phyloP scores from a whole-genome alignment of 306 rosid species.

The Vachellia pachyceras region DNA sequence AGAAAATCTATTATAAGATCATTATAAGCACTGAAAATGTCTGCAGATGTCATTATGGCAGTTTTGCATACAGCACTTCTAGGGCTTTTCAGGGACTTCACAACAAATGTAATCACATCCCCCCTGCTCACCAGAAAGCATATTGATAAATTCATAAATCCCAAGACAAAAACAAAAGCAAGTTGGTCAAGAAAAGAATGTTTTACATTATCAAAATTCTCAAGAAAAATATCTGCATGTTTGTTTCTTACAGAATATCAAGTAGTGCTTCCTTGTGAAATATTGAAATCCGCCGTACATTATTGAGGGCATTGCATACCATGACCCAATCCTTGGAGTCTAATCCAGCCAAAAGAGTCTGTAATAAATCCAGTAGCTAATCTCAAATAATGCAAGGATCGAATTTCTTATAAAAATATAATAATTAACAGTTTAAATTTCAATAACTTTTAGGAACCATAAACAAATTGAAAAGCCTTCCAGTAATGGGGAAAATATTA shows the following conservation, averaged over 20 bases:
- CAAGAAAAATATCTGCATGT: conserved; percentile 15
- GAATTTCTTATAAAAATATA: conserved; percentile 15
- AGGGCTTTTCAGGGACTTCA: conserved; percentile 85
- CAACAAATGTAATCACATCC: conserved; percentile 74
- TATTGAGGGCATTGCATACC: conserved; percentile 85
- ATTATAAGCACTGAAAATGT: conserved; percentile 79
- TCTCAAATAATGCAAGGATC: conserved; percentile 18
- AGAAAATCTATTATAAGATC: conserved; percentile 79
- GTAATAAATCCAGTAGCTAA: conserved; percentile 46
- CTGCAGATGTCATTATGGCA: conserved; percentile 95
- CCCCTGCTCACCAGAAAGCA: conserved; percentile 61
- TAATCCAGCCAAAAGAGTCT: conserved; percentile 78
- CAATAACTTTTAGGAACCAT: not conserved
- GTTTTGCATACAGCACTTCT: conserved; percentile 98
- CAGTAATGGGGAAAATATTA: no score
- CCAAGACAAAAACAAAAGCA: not conserved
- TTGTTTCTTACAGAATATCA: conserved; percentile 71
- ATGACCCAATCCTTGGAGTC: conserved; percentile 90
- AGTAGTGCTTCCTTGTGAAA: conserved; percentile 83
- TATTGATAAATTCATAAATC: conserved; percentile 16
- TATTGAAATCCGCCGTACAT: conserved; percentile 75
- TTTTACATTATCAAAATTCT: conserved; percentile 12
- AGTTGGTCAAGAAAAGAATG: not conserved
- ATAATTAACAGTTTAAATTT: not conserved
- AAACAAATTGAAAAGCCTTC: no score